A percentile compares a stretch with the other conserved stretches of the same genome.
Conservation (phyloP, 73 alveolate species). For the Paramecium biaurelia region DNA sequence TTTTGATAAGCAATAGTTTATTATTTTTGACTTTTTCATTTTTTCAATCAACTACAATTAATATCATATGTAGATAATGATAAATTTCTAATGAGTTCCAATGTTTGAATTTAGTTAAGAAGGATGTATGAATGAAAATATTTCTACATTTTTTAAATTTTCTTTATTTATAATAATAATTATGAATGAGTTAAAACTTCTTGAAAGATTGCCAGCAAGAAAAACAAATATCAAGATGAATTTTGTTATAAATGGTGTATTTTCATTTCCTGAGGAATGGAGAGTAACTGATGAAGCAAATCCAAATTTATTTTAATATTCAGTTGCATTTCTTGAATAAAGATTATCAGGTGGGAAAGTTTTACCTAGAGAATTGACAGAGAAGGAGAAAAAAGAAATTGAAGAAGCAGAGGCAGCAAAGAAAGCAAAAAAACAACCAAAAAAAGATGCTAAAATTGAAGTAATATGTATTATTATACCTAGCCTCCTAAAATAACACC, state of each 20-base stretch:
- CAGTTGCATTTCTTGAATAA: conserved; percentile 64
- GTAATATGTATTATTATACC: conserved; percentile 7
- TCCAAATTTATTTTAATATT: conserved; percentile 53
- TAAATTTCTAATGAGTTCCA: background rate
- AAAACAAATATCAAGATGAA: conserved; percentile 16
- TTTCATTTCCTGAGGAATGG: conserved; percentile 47
- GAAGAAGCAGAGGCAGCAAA: conserved; percentile 80
- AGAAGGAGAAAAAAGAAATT: conserved; percentile 77
- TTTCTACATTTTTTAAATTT: background rate
- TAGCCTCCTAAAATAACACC: conserved; percentile 72
- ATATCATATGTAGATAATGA: too few species aligned
- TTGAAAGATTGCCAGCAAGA: conserved; percentile 8
- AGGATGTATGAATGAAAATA: background rate
- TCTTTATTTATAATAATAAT: background rate
- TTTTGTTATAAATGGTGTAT: background rate
- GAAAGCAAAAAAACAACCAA: conserved; percentile 65
- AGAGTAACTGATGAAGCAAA: conserved; percentile 37
- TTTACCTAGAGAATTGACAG: conserved; percentile 74
- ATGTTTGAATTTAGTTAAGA: background rate
- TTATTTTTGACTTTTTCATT: too few species aligned
- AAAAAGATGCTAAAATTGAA: conserved; percentile 72
- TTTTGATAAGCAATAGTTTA: too few species aligned
- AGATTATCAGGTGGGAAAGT: conserved; percentile 69
- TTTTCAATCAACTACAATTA: too few species aligned
- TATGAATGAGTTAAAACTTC: background rate